Evolutionary conservation across 768 basidiomycete species (phyloP), one percentile per base, ranked within the genome.

Genomic region (Pisolithus microcarpus): DNA sequence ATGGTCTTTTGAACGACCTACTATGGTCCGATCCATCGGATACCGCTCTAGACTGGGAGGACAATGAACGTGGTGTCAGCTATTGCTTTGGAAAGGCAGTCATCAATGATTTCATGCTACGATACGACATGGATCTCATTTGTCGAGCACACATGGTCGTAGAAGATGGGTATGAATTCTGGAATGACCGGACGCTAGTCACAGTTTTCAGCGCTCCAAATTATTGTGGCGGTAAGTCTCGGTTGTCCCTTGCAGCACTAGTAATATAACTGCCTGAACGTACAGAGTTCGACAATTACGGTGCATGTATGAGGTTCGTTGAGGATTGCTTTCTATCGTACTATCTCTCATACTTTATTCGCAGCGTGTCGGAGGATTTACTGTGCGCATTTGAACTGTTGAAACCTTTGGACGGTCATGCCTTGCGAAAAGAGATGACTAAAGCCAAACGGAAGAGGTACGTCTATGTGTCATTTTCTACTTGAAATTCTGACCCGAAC

Each of bases 91-190:
- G 96, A 46, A 98, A 97, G 74, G 84, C 84, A 11, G 88, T 98
- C 59, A 97, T 98, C 64, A 95, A 95, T 61, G 89, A 94, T 56
- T 97, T 98, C 75, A 73, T 98, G 50, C 83, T 85, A 57, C 83
- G 87, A 56, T 93, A 94, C 65, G 95, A 99, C 69, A 97, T 99
- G 88, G 95, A 99, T 70, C 77, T 99, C 56, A 98, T 99, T 71
- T 98, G 96, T 74, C 86, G 96, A 46, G 96, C 96, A 46, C 96
- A 99, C 71, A 98, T 98, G 96, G 96, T 99, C 42, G 96, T 99
- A 55, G 96, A 99, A 67, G 91, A 94, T 63, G 95, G 95, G 7
- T 97, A 98, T 64, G 96, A 99, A 73, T 99, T 99, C 65, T 99
- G 96, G 91, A 97, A 98, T 61, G 96, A 99, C 62, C 81, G 96